These are phyloP conservation scores for Linnemannia hyalina DNA, from an alignment of 192 early-diverging fungal species.

Conservation along the genomic window DNA sequence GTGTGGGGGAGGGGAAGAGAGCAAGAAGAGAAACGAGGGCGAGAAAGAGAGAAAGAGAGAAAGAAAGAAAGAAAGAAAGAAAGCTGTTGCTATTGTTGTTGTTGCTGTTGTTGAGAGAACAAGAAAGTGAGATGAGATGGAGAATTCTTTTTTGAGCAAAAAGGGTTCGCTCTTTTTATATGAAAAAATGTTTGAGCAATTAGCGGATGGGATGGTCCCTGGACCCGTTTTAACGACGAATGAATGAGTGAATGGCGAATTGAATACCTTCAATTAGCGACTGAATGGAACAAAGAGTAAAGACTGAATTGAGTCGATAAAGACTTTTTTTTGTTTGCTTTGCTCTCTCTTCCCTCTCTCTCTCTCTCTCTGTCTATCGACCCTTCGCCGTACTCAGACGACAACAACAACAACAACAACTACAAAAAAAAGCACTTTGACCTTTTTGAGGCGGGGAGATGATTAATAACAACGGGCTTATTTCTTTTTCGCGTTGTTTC, in stretches of 20 bases:
- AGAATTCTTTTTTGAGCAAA: slow-evolving; percentile 10
- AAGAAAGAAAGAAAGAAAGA: neutral
- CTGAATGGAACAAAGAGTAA: neutral
- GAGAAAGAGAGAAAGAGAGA: neutral
- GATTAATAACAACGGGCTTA: no score
- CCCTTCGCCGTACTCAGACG: neutral
- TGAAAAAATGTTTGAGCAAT: neutral
- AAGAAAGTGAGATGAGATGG: slow-evolving; percentile 6
- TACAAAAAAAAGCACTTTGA: neutral
- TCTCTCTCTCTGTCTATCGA: neutral
- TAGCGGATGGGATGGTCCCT: neutral
- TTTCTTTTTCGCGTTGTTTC: no score
- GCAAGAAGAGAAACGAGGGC: neutral
- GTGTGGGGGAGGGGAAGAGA: neutral
- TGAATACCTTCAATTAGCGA: neutral
- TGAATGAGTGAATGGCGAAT: neutral
- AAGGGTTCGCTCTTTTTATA: neutral
- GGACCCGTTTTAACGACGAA: neutral
- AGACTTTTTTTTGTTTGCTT: neutral
- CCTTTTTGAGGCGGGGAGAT: neutral
- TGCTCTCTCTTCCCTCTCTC: no score
- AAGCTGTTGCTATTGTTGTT: neutral
- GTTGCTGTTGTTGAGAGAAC: no score
- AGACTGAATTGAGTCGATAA: neutral
- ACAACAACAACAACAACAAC: no score